Conservation (phyloP, 345 rosid genomes). For the Aquilaria yunnanensis region DNA sequence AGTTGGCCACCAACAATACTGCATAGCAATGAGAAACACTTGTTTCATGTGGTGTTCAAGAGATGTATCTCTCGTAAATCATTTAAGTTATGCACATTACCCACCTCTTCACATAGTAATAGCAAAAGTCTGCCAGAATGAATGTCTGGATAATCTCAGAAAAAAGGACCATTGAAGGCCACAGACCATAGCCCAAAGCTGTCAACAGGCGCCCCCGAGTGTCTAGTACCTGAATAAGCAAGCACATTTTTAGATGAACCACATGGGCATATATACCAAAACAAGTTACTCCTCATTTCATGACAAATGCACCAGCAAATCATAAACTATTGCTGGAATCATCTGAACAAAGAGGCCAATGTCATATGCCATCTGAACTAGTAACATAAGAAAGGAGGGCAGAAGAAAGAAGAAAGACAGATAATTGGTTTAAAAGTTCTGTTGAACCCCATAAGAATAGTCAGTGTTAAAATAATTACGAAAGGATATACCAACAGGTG, state of each 20-base stretch:
- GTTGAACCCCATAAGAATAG: too few relatives aligned
- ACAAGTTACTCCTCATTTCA: neutral
- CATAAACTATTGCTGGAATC: too few relatives aligned
- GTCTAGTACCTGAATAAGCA: slow-evolving; percentile 56
- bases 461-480: too few relatives aligned
- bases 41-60: neutral
- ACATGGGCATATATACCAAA: neutral
- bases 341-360: too few relatives aligned
- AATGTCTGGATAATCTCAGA: slow-evolving; percentile 87
- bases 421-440: too few relatives aligned
- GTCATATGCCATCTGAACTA: too few relatives aligned
- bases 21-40: slow-evolving; percentile 13
- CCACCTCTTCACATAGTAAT: slow-evolving; percentile 81
- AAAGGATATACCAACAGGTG: too few relatives aligned
- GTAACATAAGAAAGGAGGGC: neutral
- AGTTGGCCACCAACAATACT: slow-evolving; percentile 88
- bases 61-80: too few relatives aligned
- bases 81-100: neutral
- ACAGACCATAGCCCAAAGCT: slow-evolving; percentile 80
- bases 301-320: too few relatives aligned
- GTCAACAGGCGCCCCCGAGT: slow-evolving; percentile 68
- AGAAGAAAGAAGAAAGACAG: neutral
- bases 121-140: slow-evolving; percentile 87
- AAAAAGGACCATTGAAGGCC: slow-evolving; percentile 85
- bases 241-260: slow-evolving; percentile 1